Evolutionary conservation across 2,329 filamentous ascomycete genomes (phyloP).

Genomic region (Fusarium subtropicale): DNA sequence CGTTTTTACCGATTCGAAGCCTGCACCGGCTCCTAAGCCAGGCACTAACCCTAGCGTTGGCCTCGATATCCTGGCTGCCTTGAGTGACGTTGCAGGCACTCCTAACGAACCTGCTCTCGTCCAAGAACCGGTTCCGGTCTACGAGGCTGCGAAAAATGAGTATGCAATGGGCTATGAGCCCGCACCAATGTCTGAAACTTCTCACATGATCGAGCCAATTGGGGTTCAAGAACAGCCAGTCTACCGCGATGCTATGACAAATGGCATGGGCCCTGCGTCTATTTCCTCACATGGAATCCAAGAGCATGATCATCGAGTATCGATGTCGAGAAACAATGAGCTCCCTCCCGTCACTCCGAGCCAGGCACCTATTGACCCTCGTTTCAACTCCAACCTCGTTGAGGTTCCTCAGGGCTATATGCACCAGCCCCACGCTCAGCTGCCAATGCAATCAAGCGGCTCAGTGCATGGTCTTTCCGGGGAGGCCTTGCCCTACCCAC

Average conservation of each 20-base stretch:
- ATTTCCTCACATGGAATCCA: constrained; percentile 19
- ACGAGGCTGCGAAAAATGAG: constrained; percentile 11
- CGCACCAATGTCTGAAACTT: constrained; percentile 17
- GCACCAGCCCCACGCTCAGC: constrained; percentile 44
- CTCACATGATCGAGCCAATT: constrained; percentile 17
- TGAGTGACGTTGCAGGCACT: constrained; percentile 51
- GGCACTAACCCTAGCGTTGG: constrained; percentile 42
- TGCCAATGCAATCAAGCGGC: constrained; percentile 42
- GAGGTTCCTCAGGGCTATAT: constrained; percentile 45
- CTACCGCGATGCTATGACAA: constrained; percentile 23
- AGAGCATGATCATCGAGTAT: constrained; percentile 40
- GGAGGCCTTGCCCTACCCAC: constrained; percentile 44
- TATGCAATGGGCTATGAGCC: constrained; percentile 22
- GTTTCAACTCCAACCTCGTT: constrained; percentile 37
- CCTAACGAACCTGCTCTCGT: constrained; percentile 37
- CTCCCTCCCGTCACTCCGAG: constrained; percentile 34
- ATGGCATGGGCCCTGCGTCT: constrained; percentile 11
- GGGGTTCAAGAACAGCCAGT: constrained; percentile 20
- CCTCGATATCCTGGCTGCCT: constrained; percentile 52
- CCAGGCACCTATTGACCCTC: constrained; percentile 43
- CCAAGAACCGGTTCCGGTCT: constrained; percentile 5
- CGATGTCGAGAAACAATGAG: constrained; percentile 44
- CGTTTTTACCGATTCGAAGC: constrained; percentile 55
- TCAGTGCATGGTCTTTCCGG: constrained; percentile 42
- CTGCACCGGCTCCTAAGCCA: constrained; percentile 44